These are phyloP conservation scores for Fraxinus excelsior DNA, from an alignment of 257 asterid species.

Conservation along the genomic window DNA sequence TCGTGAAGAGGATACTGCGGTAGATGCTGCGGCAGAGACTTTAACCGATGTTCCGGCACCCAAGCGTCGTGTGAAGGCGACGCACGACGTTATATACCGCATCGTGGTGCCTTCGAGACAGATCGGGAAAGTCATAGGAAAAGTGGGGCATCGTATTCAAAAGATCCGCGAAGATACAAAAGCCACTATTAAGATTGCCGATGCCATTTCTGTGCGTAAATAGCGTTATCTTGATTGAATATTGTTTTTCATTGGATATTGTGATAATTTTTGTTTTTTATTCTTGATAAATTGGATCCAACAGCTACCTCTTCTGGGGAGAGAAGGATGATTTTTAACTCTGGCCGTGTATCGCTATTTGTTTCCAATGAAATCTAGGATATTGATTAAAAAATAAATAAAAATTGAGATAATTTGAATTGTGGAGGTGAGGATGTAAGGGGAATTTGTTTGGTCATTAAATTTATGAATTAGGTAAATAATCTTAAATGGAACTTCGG, in stretches of 20 bases:
- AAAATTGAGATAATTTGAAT: not conserved
- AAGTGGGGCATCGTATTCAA: conserved; percentile 88
- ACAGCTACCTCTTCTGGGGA: not conserved
- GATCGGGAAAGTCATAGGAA: conserved; percentile 96
- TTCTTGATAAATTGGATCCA: not conserved
- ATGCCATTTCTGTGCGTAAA: conserved; percentile 61
- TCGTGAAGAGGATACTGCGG: conserved; percentile 58
- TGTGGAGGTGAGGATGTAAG: not conserved
- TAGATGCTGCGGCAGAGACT: conserved; percentile 40
- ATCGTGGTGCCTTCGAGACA: conserved; percentile 90
- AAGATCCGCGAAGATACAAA: conserved; percentile 86
- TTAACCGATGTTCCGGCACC: conserved; percentile 54
- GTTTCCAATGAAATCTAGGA: not conserved
- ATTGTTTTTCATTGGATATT: not conserved
- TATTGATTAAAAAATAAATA: too few species aligned
- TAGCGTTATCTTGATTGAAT: not conserved
- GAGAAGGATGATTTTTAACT: not conserved
- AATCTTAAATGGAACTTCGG: not conserved
- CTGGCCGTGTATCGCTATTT: not conserved
- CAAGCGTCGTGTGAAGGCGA: conserved; percentile 72
- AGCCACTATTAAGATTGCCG: conserved; percentile 87
- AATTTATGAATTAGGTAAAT: not conserved
- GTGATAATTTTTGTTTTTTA: not conserved
- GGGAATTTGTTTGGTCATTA: not conserved
- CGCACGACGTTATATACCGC: conserved; percentile 73